Evolutionary conservation across 345 rosid genomes (phyloP).

Genomic region (Hibiscus trionum): DNA sequence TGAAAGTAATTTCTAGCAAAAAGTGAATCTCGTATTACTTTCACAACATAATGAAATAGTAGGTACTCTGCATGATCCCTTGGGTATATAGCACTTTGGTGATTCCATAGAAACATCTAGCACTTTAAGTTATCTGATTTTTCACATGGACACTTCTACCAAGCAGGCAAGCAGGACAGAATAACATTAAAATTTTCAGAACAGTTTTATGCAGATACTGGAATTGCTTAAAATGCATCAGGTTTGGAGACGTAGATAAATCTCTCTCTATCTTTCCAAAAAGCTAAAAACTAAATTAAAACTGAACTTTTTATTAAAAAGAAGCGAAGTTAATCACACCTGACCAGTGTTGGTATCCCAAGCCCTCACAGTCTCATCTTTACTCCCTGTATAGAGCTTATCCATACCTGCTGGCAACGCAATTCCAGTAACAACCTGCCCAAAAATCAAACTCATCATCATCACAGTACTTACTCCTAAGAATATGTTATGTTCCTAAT

Average conservation of each 20-base stretch:
- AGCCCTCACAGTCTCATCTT: slow-evolving; percentile 72
- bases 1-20: background rate
- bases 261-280: background rate
- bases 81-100: too few species aligned
- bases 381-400: slow-evolving; percentile 85
- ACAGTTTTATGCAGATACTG: background rate
- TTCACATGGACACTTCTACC: background rate
- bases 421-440: slow-evolving; percentile 79
- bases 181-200: background rate
- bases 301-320: background rate
- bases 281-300: background rate
- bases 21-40: background rate
- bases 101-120: background rate
- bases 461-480: background rate
- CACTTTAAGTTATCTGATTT: background rate
- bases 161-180: background rate
- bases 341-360: slow-evolving; percentile 98
- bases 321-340: slow-evolving; percentile 27
- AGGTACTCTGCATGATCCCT: too few species aligned
- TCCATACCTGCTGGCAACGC: slow-evolving; percentile 76
- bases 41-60: too few species aligned
- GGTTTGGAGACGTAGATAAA: background rate
- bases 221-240: background rate
- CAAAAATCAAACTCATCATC: slow-evolving; percentile 8
- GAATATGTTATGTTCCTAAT: background rate